These are phyloP conservation scores for Podila epigama DNA, from an alignment of 192 early-diverging fungal species.

Conservation along the genomic window DNA sequence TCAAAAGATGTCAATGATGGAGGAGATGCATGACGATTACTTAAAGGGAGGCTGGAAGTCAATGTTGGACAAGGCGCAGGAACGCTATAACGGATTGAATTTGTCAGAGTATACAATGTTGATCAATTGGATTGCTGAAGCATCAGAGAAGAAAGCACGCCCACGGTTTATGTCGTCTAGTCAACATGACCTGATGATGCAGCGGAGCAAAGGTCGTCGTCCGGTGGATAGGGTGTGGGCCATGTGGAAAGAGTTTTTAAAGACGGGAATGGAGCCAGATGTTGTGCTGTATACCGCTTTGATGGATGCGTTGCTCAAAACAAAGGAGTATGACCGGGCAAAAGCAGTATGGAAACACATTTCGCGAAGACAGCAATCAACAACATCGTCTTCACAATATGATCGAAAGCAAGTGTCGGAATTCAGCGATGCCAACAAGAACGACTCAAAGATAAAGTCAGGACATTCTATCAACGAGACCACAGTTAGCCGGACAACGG, in stretches of 20 bases:
- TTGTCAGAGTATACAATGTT: conserved; percentile 32
- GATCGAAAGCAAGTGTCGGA: too few species aligned
- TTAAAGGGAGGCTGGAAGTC: not conserved
- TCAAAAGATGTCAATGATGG: not conserved
- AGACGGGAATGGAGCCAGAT: conserved; percentile 44
- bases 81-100: conserved; percentile 20
- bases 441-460: not conserved
- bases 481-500: not conserved
- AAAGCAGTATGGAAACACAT: conserved; percentile 33
- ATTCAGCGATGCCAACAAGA: too few species aligned
- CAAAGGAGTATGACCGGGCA: conserved; percentile 29
- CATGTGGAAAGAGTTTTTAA: conserved; percentile 36
- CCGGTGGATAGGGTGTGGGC: conserved; percentile 18
- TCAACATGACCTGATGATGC: too few species aligned
- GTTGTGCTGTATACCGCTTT: conserved; percentile 32
- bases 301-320: conserved; percentile 19
- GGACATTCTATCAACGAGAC: not conserved
- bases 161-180: too few species aligned
- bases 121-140: conserved; percentile 33
- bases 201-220: too few species aligned
- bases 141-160: too few species aligned
- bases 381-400: not conserved
- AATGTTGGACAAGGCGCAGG: not conserved
- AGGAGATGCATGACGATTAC: not conserved
- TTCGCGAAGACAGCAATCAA: not conserved